Evolutionary conservation across 495 filamentous ascomycete genomes (phyloP), one percentile per base, ranked within the genome.

Genomic region (Xylaria intraflava): DNA sequence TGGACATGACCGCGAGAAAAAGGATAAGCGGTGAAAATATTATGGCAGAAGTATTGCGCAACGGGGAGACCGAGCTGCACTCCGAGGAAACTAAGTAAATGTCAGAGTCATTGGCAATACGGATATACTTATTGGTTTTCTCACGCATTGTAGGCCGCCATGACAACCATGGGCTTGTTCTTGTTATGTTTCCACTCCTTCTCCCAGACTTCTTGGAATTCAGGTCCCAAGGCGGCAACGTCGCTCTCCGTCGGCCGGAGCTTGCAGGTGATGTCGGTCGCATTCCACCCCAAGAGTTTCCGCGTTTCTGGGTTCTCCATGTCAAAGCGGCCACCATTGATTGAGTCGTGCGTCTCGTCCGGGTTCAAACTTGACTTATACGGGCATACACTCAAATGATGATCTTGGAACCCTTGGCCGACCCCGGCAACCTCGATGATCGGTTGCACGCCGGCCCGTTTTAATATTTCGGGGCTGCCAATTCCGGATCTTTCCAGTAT

Each of bases 401-500:
- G 65, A 45, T 75, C 72, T 47, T 69, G 61, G 26, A 68, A 72
- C 24, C 66, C 65, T 17, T 58, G 35, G 22, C 72, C 72, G 22
- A 75, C 72, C 6, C 71, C 72, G 2, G 69, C 66, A 23, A 75
- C 30, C 41, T 59, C 49, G 16, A 67, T 49, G 17, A 55, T 17
- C 2, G 46, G 33, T 3, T 17, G 24, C 56, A 61, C 42, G 19
- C 59, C 50, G 19, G 60, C 60, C n/a, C 45, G 51, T 35, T 65
- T 19, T 11, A 70, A 61, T 14, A 69, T 46, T 30, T 65, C 52
- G 1, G 60, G 56, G n/a, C 60, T 52, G 27, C 79, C 81, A 41
- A 82, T 59, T 3, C 81, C 79, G 3, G 81, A 84, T 1, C 78
- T 67, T 59, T 83, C 79, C 5, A 82, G 66, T 6, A 83, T 53